Conservation (phyloP, 495 filamentous ascomycete genomes). For the Platismatia glauca region DNA sequence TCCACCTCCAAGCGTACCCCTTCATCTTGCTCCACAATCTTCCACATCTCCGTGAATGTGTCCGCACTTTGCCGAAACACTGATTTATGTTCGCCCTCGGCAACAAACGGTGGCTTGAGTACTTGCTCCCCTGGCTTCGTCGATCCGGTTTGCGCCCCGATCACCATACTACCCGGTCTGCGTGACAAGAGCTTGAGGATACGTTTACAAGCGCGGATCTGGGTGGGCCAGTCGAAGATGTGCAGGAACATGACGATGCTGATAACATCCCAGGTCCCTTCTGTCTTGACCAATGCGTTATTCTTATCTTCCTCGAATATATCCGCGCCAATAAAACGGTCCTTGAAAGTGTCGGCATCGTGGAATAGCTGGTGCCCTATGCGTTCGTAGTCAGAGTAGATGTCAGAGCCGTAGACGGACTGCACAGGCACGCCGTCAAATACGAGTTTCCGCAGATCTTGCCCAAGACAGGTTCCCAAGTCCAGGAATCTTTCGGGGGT, state of each 20-base stretch:
- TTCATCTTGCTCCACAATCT: constrained; percentile 31
- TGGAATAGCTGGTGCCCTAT: constrained; percentile 10
- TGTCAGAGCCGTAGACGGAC: constrained; percentile 7
- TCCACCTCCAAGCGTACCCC: constrained; percentile 13
- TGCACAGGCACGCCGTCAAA: constrained; percentile 2
- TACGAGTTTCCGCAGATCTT: constrained; percentile 16
- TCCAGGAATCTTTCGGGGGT: constrained; percentile 11
- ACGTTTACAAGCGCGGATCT: constrained; percentile 9
- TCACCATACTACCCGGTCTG: constrained; percentile 7
- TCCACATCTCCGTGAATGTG: constrained; percentile 36
- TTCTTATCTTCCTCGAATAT: constrained; percentile 6
- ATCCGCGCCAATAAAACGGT: constrained; percentile 13
- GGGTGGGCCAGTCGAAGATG: constrained; percentile 7
- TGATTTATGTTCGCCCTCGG: constrained; percentile 6
- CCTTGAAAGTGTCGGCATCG: constrained; percentile 9
- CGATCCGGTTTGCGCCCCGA: constrained; percentile 8
- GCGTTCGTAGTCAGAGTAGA: constrained; percentile 5
- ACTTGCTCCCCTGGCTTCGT: constrained; percentile 5
- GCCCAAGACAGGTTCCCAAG: constrained; percentile 19
- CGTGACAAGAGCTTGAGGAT: constrained; percentile 7
- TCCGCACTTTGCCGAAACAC: constrained; percentile 32
- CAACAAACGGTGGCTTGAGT: constrained; percentile 9
- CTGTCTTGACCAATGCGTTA: constrained; percentile 5
- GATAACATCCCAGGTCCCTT: constrained; percentile 12
- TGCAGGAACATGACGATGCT: constrained; percentile 12